phyloP scores from a whole-genome alignment of 208 protist genomes.

The Porcisia hertigi region DNA sequence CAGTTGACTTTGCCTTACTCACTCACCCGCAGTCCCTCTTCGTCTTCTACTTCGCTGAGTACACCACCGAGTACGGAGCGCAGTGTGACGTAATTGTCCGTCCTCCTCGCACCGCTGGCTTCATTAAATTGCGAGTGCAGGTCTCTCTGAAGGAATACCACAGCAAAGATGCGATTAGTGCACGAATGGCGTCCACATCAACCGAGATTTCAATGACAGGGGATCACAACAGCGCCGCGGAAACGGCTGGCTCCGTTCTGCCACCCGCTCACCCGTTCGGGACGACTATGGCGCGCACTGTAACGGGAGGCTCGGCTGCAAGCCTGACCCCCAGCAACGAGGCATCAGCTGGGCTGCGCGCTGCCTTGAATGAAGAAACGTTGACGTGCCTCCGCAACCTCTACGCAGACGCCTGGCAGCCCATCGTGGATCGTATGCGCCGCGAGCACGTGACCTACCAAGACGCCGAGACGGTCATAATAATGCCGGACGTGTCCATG shows the following conservation, averaged over 20 bases:
- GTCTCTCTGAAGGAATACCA: constrained; percentile 66
- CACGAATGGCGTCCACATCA: constrained; percentile 17
- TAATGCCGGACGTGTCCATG: constrained; percentile 79
- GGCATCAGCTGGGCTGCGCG: constrained; percentile 13
- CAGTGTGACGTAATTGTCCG: constrained; percentile 77
- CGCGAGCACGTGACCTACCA: constrained; percentile 34
- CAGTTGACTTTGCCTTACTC: constrained; percentile 78
- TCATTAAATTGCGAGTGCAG: constrained; percentile 65
- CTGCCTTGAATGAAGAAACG: constrained; percentile 40
- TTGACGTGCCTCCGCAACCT: constrained; percentile 50
- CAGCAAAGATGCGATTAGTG: constrained; percentile 23
- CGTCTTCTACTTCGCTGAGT: constrained; percentile 91
- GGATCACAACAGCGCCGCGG: background rate
- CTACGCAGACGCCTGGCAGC: constrained; percentile 81
- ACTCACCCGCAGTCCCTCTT: constrained; percentile 73
- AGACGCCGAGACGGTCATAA: constrained; percentile 63
- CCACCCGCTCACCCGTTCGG: constrained; percentile 22
- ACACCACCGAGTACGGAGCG: constrained; percentile 58
- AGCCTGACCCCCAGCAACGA: constrained; percentile 12
- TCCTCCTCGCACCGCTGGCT: constrained; percentile 50
- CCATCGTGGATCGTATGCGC: constrained; percentile 51
- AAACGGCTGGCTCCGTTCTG: constrained; percentile 3
- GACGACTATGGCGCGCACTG: constrained; percentile 17
- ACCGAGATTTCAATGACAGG: constrained; percentile 16
- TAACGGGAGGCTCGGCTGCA: constrained; percentile 3